Percentiles rank a stretch among this genome's conserved stretches.
Conservation (phyloP, 2,329 filamentous ascomycete species). For the Tetracladium maxilliforme region DNA sequence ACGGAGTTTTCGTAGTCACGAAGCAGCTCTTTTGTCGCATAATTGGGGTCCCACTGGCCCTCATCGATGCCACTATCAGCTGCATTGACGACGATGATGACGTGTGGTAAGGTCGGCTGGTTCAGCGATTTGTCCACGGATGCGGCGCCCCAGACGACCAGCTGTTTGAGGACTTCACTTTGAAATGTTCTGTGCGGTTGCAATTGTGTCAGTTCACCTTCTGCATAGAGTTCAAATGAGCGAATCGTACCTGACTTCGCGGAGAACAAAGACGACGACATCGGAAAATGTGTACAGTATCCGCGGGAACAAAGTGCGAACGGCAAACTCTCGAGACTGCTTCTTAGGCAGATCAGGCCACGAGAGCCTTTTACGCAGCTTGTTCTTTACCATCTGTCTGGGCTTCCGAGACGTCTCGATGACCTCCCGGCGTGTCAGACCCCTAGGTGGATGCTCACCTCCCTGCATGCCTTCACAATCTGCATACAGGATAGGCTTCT, state of each 20-base stretch:
- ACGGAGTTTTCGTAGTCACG: constrained; percentile 17
- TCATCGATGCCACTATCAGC: constrained; percentile 20
- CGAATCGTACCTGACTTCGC: too few species aligned
- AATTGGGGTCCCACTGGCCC: constrained; percentile 25
- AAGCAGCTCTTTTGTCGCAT: constrained; percentile 22
- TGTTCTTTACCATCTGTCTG: not conserved
- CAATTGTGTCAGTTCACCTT: too few species aligned
- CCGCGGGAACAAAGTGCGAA: constrained; percentile 24
- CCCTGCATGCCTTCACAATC: constrained; percentile 37
- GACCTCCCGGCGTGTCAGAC: constrained; percentile 2
- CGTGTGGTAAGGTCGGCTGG: constrained; percentile 37
- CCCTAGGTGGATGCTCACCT: constrained; percentile 24
- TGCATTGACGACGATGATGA: constrained; percentile 35
- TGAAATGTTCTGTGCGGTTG: constrained; percentile 24
- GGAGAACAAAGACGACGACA: constrained; percentile 27
- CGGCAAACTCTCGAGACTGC: constrained; percentile 20
- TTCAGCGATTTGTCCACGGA: constrained; percentile 36
- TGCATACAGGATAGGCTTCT: constrained; percentile 28
- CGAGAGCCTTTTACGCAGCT: not conserved
- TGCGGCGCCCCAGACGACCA: constrained; percentile 33
- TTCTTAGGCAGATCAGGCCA: too few species aligned
- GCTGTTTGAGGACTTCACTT: constrained; percentile 20
- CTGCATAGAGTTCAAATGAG: too few species aligned
- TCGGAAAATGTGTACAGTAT: constrained; percentile 30
- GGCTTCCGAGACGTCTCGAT: constrained; percentile 10